Percentiles rank a stretch among this genome's conserved stretches.
Conservation (phyloP, 129 eudicot species). For the Helianthus annuus region DNA sequence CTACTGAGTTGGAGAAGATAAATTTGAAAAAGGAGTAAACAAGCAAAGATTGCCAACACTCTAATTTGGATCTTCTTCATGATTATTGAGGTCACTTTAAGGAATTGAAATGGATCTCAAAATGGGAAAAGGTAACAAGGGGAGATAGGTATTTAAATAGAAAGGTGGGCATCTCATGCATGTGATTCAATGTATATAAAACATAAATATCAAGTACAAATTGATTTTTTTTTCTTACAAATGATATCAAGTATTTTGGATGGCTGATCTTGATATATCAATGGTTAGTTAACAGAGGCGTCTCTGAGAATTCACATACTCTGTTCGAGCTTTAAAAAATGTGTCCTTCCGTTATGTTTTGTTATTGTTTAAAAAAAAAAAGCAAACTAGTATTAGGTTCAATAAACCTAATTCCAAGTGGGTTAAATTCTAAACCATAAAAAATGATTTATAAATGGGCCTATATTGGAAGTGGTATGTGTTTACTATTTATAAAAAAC, state of each 20-base stretch:
- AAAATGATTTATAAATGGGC: no score
- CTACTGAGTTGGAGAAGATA: slow-evolving; percentile 7
- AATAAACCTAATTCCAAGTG: no score
- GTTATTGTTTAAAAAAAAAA: no score
- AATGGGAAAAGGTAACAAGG: slow-evolving; percentile 15
- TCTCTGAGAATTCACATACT: no score
- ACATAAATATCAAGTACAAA: background rate
- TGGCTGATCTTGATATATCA: background rate
- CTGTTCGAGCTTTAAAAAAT: no score
- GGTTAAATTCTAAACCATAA: no score
- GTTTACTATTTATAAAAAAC: no score
- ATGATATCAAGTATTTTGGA: background rate
- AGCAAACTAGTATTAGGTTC: no score
- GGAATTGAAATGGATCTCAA: slow-evolving; percentile 27
- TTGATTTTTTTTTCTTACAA: background rate
- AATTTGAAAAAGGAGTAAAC: slow-evolving; percentile 27
- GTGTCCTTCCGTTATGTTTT: no score
- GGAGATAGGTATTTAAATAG: slow-evolving; percentile 24
- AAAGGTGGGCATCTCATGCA: slow-evolving; percentile 28
- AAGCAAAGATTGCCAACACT: slow-evolving; percentile 29
- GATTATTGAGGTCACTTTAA: slow-evolving; percentile 10
- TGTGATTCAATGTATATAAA: slow-evolving; percentile 12
- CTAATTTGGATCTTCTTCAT: slow-evolving; percentile 36
- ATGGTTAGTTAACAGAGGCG: no score
- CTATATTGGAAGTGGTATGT: no score